Evolutionary conservation across 805 yeast species (phyloP), one percentile per base, ranked within the genome.

Genomic region (Myxozyma sirexii): DNA sequence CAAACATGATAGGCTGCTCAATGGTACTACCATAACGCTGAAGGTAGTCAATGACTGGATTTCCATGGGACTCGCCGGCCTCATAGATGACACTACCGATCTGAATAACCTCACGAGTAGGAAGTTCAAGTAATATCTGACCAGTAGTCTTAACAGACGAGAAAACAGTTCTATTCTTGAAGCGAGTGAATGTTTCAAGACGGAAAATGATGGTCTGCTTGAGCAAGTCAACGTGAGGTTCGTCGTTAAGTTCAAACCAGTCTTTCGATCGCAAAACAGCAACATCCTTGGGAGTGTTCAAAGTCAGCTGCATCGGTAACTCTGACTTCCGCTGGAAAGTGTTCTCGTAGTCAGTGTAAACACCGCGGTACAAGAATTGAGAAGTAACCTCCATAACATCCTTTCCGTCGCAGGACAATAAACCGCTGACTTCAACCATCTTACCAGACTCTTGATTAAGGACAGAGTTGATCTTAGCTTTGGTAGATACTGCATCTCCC

Each of bases 341-440:
- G 80, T 91, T 90, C 73, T 86, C 88, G 74, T 82, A 94, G 77
- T 94, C 99, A 37, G 72, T 72, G 80, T 93, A 94, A 57, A 80
- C 80, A 67, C 99, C 99, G 75, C 99, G 84, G 86, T 93, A 94
- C 79, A 94, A 88, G 86, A 94, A 94, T 67, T 92, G 88, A 47
- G 98, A 91, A 33, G 87, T 86, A 59, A 94, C 97, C 75, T 93
- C 97, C 90, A 94, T 84, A 24, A 94, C 94, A 51, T 96, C 87
- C 65, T 78, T 72, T 59, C 84, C 85, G 33, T 84, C 90, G 75
- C 96, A 85, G 70, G 82, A 80, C 66, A 94, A 81, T 45, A 93
- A 84, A 68, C 98, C 99, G 68, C 87, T 84, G 70, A 94, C 99
- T 75, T 92, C 96, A 56, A 94, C 98, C 74, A 90, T 83, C 80